Evolutionary conservation across 2,329 filamentous ascomycete genomes (phyloP), one percentile per base, ranked within the genome.

Genomic region (Xylaria sp.): DNA sequence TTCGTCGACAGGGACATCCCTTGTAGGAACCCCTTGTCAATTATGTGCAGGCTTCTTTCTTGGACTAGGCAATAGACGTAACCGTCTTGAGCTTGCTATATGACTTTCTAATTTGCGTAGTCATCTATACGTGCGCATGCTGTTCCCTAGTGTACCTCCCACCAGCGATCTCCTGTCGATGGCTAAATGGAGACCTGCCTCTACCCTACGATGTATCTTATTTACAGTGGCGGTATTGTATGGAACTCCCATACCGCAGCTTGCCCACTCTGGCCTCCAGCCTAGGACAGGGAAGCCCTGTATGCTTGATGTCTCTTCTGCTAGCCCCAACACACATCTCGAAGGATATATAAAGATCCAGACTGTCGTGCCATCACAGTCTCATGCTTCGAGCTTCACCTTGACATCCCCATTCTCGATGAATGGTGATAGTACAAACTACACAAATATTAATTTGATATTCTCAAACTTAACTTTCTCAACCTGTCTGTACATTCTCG

Each of bases 1-100:
- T 70, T 72, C 71, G 74, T 70, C 65, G 74, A 72, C 75, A 77
- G 73, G 73, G 74, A 62, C 69, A 63, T 66, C 58, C 39, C 65
- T 63, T 53, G 48, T 52, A 52, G 36, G 55, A 52, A 62, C 62
- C 70, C 66, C 66, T 60, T 67, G 69, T 69, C 60, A 15, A 20
- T 45, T 50, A 57, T 68, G 60, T 70, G 60, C 63, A 61, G 48
- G 61, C 53, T 61, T 58, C 63, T 60, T 52, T 62, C 46, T 57
- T 46, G 45, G 55, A 63, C 53, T 56, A 45, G 56, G 55, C 60
- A 61, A 58, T 48, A 18, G 58, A 57, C 64, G 59, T 50, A 52
- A 45, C 55, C 55, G 50, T 56, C 50, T 23, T 36, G 30, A 60
- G 64, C 64, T 61, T 65, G 64, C 45, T 61, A 64, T 67, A 64